Conservation (phyloP, 2,329 filamentous ascomycete species). For the Zymoseptoria crescenta region DNA sequence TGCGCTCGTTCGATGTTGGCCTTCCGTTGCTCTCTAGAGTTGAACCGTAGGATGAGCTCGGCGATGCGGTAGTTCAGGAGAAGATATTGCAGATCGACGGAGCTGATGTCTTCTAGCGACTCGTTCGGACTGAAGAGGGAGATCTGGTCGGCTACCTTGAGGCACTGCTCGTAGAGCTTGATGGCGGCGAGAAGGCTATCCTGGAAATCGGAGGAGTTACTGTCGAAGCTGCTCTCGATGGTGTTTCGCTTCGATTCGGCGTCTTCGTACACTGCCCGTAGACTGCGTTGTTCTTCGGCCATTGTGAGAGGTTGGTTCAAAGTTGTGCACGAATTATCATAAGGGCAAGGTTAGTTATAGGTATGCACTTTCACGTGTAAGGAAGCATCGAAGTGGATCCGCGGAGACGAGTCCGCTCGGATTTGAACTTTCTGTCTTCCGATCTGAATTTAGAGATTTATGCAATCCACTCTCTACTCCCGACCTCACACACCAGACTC, state of each 20-base stretch:
- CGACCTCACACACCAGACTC: constrained; percentile 8
- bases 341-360: background rate
- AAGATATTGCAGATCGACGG: constrained; percentile 76
- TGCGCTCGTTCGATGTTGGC: constrained; percentile 56
- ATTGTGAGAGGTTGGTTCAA: constrained; percentile 15
- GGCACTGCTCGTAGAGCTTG: constrained; percentile 63
- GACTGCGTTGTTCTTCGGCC: constrained; percentile 45
- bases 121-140: constrained; percentile 91
- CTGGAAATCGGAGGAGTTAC: constrained; percentile 58
- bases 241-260: constrained; percentile 49
- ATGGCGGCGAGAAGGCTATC: constrained; percentile 61
- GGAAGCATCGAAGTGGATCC: background rate
- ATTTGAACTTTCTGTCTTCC: background rate
- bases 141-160: constrained; percentile 59
- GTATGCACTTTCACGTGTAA: background rate
- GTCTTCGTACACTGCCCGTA: constrained; percentile 44
- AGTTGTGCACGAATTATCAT: background rate
- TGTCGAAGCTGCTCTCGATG: constrained; percentile 58
- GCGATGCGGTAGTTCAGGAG: constrained; percentile 70
- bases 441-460: background rate
- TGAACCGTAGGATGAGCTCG: constrained; percentile 65
- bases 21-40: constrained; percentile 52
- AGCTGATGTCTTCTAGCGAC: constrained; percentile 74
- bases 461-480: background rate
- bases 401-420: background rate